Evolutionary conservation across 2,329 filamentous ascomycete species (phyloP).

Genomic region (Coniella lustricola): DNA sequence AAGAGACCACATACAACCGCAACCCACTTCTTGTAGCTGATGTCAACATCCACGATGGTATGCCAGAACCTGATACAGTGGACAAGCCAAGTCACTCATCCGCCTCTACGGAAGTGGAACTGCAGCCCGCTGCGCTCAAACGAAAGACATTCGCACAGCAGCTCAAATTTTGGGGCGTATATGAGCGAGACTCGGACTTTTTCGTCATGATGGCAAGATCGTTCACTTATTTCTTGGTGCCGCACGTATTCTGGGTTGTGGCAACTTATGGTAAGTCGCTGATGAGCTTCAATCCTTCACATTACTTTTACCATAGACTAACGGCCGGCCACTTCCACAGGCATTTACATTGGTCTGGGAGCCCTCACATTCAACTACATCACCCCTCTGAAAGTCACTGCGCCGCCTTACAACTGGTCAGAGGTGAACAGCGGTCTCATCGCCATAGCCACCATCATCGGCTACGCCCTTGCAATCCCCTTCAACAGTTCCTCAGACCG

Average conservation of each 20-base stretch:
- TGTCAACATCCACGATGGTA: no score
- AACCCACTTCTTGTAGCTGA: conserved; percentile 4
- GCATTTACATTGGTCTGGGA: conserved; percentile 41
- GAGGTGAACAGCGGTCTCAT: conserved; percentile 38
- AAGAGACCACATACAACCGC: conserved; percentile 27
- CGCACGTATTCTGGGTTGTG: conserved; percentile 43
- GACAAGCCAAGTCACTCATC: conserved; percentile 8
- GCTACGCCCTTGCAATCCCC: conserved; percentile 33
- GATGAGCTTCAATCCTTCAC: no score
- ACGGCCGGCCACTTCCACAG: no score
- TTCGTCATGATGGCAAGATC: conserved; percentile 38
- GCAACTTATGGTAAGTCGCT: conserved; percentile 31
- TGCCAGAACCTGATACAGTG: conserved; percentile 6
- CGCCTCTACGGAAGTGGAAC: conserved; percentile 1
- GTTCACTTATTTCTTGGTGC: conserved; percentile 40
- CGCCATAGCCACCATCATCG: conserved; percentile 32
- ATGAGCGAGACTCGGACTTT: conserved; percentile 36
- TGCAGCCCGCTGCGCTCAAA: conserved; percentile 22
- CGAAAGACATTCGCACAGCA: conserved; percentile 35
- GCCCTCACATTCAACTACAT: conserved; percentile 43
- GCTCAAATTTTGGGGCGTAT: conserved; percentile 35
- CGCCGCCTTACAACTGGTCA: conserved; percentile 39
- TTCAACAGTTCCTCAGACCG: conserved; percentile 36
- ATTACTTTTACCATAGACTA: no score
- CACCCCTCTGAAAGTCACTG: conserved; percentile 39